A percentile compares a stretch with the other conserved stretches of the same genome.
Conservation (phyloP, 2,329 filamentous ascomycete genomes). For the Colletotrichum sp. region DNA sequence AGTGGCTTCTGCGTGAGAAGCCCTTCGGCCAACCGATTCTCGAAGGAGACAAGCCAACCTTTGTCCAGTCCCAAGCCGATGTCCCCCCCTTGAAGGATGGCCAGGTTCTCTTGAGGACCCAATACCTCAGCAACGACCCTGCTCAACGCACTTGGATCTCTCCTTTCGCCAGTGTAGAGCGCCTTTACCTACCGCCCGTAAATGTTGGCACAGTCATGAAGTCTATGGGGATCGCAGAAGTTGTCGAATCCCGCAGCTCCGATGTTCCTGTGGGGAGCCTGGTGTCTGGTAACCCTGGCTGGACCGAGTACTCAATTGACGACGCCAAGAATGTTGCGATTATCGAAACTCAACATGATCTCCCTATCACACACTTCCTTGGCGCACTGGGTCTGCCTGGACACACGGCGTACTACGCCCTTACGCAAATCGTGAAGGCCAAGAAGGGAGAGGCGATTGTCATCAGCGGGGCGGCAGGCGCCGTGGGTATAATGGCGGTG, state of each 20-base stretch:
- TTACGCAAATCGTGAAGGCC: background rate
- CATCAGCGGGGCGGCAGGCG: background rate
- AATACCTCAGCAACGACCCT: background rate
- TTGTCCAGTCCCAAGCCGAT: background rate
- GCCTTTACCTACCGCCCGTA: background rate
- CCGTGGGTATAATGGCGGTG: background rate
- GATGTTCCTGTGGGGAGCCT: background rate
- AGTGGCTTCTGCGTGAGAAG: background rate
- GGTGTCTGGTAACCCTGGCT: background rate
- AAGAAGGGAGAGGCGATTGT: background rate
- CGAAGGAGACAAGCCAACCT: background rate
- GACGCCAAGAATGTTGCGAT: background rate
- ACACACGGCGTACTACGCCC: background rate
- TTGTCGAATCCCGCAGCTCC: background rate
- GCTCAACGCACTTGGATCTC: background rate
- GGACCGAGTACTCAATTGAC: background rate
- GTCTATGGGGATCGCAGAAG: background rate
- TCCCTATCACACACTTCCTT: background rate
- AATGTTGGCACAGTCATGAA: background rate
- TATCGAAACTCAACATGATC: background rate
- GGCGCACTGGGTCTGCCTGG: background rate
- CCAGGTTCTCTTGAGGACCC: background rate
- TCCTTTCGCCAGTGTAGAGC: background rate
- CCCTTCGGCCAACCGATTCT: background rate
- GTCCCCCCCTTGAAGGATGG: background rate